Conservation (phyloP, 441 rosid species). For the Eutrema salsugineum region DNA sequence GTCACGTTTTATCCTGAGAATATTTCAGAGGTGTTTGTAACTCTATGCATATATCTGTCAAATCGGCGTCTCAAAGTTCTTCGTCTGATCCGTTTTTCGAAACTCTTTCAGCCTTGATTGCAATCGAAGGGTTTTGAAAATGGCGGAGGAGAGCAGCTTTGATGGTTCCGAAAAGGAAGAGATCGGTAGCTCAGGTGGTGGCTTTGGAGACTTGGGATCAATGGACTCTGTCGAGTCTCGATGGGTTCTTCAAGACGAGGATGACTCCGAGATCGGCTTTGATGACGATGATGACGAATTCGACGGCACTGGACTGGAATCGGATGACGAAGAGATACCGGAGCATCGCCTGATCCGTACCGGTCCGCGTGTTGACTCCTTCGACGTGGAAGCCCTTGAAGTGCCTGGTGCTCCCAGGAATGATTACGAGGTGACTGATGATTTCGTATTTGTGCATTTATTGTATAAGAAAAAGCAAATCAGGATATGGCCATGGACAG, state of each 20-base stretch:
- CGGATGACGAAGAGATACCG: slow-evolving; percentile 72
- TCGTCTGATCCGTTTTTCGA: slow-evolving; percentile 9
- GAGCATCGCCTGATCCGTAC: slow-evolving; percentile 88
- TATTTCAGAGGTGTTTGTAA: neutral
- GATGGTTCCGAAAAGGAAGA: slow-evolving; percentile 49
- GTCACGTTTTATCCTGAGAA: neutral
- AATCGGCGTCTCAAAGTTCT: neutral
- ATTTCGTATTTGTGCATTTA: neutral
- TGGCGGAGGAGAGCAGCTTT: slow-evolving; percentile 39
- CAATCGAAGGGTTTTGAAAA: slow-evolving; percentile 12
- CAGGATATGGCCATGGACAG: neutral
- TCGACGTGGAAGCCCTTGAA: slow-evolving; percentile 96
- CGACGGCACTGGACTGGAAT: slow-evolving; percentile 45
- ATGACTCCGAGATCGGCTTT: slow-evolving; percentile 59
- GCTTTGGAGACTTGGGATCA: slow-evolving; percentile 42
- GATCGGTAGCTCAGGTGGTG: slow-evolving; percentile 36
- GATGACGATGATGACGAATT: slow-evolving; percentile 43
- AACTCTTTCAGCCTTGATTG: slow-evolving; percentile 2
- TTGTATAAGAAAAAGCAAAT: neutral
- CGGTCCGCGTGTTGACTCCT: slow-evolving; percentile 84
- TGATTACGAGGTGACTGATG: slow-evolving; percentile 63
- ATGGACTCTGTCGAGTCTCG: slow-evolving; percentile 84
- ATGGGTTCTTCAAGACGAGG: slow-evolving; percentile 91
- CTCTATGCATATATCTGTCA: neutral
- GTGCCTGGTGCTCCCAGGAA: slow-evolving; percentile 76